Evolutionary conservation across 2,329 filamentous ascomycete genomes (phyloP).

Genomic region (Macrophomina phaseolina): DNA sequence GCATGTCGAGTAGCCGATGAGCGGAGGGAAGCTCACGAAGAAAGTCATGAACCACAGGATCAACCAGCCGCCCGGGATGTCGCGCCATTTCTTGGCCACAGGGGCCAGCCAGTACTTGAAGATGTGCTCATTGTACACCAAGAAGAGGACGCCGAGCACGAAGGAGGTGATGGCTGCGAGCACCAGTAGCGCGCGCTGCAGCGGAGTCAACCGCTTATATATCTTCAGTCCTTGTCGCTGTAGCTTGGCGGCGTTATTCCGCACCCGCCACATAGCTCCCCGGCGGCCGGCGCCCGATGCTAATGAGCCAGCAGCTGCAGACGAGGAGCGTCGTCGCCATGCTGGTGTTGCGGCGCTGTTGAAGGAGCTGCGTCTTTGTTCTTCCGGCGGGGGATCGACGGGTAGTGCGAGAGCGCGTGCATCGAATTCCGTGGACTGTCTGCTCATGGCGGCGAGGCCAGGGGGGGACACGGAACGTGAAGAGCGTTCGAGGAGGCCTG

Average conservation of each 20-base stretch:
- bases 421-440: slow-evolving; percentile 51
- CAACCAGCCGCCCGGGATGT: slow-evolving; percentile 71
- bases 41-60: slow-evolving; percentile 80
- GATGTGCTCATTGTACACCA: slow-evolving; percentile 80
- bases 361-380: slow-evolving; percentile 40
- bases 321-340: slow-evolving; percentile 57
- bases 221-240: slow-evolving; percentile 54
- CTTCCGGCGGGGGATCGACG: slow-evolving; percentile 56
- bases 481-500: not conserved
- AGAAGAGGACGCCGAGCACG: slow-evolving; percentile 68
- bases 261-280: slow-evolving; percentile 49
- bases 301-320: slow-evolving; percentile 31
- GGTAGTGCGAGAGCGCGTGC: slow-evolving; percentile 61
- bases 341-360: slow-evolving; percentile 41
- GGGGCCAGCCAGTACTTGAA: slow-evolving; percentile 74
- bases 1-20: slow-evolving; percentile 85
- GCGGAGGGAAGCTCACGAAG: slow-evolving; percentile 79
- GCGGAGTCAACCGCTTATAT: slow-evolving; percentile 62
- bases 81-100: slow-evolving; percentile 76
- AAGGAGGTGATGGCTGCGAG: slow-evolving; percentile 57
- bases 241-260: slow-evolving; percentile 51
- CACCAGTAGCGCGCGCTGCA: slow-evolving; percentile 67
- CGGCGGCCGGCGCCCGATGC: slow-evolving; percentile 35
- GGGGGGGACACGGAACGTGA: not conserved
- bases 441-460: slow-evolving; percentile 36